Conservation (phyloP, 805 yeast species). For the Candida hispaniensis region DNA sequence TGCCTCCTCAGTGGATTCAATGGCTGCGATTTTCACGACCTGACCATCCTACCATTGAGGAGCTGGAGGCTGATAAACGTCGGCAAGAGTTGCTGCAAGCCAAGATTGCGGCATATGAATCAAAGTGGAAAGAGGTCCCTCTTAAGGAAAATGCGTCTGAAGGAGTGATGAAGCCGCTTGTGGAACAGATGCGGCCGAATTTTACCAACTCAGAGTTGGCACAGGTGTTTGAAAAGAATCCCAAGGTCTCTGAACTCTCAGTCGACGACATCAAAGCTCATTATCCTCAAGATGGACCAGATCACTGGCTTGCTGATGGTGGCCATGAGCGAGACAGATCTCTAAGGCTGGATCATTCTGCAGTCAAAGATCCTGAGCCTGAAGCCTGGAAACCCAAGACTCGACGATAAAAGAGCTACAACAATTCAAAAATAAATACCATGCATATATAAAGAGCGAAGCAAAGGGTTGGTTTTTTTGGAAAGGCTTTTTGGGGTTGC, state of each 20-base stretch:
- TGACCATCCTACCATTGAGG: constrained; percentile 51
- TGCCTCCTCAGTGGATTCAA: constrained; percentile 54
- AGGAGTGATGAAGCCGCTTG: constrained; percentile 7
- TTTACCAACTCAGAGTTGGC: constrained; percentile 3
- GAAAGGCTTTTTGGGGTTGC: not conserved
- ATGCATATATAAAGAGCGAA: constrained; percentile 6
- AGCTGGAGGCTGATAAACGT: constrained; percentile 45
- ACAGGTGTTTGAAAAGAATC: constrained; percentile 6
- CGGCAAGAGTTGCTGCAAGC: constrained; percentile 45
- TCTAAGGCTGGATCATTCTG: constrained; percentile 10
- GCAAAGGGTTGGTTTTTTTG: not conserved
- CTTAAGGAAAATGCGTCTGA: constrained; percentile 20
- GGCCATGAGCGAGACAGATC: constrained; percentile 6
- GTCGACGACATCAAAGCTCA: constrained; percentile 10
- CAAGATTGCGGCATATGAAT: constrained; percentile 37
- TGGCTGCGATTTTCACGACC: constrained; percentile 63
- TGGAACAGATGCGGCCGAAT: constrained; percentile 4
- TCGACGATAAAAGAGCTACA: not conserved
- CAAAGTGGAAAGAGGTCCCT: constrained; percentile 30
- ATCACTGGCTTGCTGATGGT: constrained; percentile 9
- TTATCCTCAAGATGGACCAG: constrained; percentile 12
- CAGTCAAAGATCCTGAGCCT: not conserved
- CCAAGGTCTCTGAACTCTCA: constrained; percentile 3
- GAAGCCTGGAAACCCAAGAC: constrained; percentile 4
- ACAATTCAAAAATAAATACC: constrained; percentile 1